phyloP scores from a whole-genome alignment of 148 eudicot genomes.

The Bassia scoparia region DNA sequence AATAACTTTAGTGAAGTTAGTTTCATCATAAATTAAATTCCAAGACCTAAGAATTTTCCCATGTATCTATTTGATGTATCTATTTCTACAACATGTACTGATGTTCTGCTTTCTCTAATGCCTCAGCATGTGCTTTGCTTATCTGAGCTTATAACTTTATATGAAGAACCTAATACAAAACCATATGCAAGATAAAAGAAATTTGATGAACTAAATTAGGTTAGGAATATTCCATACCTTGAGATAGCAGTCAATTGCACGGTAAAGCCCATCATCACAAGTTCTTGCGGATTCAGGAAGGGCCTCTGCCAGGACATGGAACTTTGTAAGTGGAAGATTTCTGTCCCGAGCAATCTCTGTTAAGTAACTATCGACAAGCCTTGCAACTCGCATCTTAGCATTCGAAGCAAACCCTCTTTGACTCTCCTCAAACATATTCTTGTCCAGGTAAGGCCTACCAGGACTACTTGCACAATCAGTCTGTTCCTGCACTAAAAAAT shows the following conservation, averaged over 20 bases:
- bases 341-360: slow-evolving; percentile 88
- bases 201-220: background rate
- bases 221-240: slow-evolving; percentile 50
- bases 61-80: too few relatives aligned
- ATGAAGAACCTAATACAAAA: background rate
- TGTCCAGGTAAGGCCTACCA: slow-evolving; percentile 42
- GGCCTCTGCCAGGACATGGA: slow-evolving; percentile 95
- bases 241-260: slow-evolving; percentile 93
- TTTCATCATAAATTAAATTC: background rate
- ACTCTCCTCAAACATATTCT: slow-evolving; percentile 40
- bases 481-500: slow-evolving; percentile 83
- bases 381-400: slow-evolving; percentile 86
- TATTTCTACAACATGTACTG: too few relatives aligned
- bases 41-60: too few relatives aligned
- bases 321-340: slow-evolving; percentile 71
- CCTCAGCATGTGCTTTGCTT: background rate
- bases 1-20: background rate
- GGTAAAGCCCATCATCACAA: slow-evolving; percentile 89
- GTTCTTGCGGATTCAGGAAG: slow-evolving; percentile 93
- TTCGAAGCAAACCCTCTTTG: slow-evolving; percentile 39
- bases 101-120: background rate
- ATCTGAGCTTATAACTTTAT: background rate
- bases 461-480: slow-evolving; percentile 75
- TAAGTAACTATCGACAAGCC: slow-evolving; percentile 88
- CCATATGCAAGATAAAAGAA: background rate